Conservation (phyloP, 257 asterid genomes). For the Misopates orontium region DNA sequence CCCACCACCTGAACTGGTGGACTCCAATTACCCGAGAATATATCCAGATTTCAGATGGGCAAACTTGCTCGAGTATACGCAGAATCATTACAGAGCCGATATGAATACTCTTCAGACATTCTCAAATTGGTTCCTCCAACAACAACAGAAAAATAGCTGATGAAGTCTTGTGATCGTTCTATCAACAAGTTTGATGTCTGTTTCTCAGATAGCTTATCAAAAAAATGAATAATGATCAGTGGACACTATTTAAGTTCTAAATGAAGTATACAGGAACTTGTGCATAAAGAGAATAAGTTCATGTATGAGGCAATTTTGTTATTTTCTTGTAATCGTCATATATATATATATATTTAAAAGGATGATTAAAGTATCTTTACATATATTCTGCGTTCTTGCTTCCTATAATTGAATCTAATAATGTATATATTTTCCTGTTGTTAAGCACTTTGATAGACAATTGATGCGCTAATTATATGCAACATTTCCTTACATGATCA, state of each 20-base stretch:
- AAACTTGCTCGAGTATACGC: constrained; percentile 70
- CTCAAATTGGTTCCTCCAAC: constrained; percentile 61
- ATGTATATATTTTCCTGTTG: no score
- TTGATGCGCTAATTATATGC: no score
- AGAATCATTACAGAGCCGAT: constrained; percentile 90
- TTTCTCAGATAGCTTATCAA: not conserved
- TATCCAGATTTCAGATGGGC: constrained; percentile 89
- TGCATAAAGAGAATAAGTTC: constrained; percentile 25
- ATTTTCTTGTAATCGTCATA: no score
- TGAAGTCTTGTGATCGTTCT: not conserved
- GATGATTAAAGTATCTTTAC: no score
- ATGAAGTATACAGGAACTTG: constrained; percentile 26
- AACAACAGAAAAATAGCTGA: constrained; percentile 34
- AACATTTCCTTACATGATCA: no score
- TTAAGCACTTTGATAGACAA: no score
- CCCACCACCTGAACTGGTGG: constrained; percentile 85
- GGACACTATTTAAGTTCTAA: no score
- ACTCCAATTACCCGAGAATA: constrained; percentile 59
- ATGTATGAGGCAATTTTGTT: constrained; percentile 31
- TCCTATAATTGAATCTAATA: no score
- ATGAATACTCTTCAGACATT: constrained; percentile 75
- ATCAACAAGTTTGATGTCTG: not conserved
- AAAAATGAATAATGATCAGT: not conserved
- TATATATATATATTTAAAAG: no score
- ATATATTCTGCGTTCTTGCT: no score